A percentile compares a stretch with the other conserved stretches of the same genome.
These are phyloP conservation scores for Eutypella sp. DNA, from an alignment of 2,329 filamentous ascomycete genomes.

Conservation along the genomic window DNA sequence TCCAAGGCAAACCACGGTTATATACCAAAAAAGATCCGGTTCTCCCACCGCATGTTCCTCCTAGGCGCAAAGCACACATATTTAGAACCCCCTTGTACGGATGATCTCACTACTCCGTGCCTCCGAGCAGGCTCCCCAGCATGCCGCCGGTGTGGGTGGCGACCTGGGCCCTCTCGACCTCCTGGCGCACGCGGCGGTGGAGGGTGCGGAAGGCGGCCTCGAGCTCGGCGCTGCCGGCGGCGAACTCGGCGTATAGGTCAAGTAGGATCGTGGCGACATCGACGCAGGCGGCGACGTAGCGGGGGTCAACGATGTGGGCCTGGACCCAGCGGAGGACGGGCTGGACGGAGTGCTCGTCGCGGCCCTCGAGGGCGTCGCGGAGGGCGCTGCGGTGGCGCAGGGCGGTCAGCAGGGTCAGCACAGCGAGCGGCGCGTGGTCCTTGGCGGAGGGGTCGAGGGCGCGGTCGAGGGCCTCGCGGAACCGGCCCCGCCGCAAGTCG, in stretches of 20 bases:
- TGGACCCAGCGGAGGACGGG: constrained; percentile 81
- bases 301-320: constrained; percentile 75
- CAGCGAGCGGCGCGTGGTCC: constrained; percentile 55
- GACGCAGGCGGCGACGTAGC: constrained; percentile 73
- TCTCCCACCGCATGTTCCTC: background rate
- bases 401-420: constrained; percentile 75
- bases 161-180: constrained; percentile 78
- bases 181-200: constrained; percentile 64
- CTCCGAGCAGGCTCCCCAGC: constrained; percentile 66
- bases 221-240: constrained; percentile 68
- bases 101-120: constrained; percentile 20
- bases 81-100: background rate
- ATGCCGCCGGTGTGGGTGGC: constrained; percentile 81
- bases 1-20: background rate
- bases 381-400: constrained; percentile 85
- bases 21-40: background rate
- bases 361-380: constrained; percentile 69
- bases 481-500: constrained; percentile 73
- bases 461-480: constrained; percentile 71
- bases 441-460: constrained; percentile 55
- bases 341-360: constrained; percentile 76
- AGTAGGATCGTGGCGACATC: constrained; percentile 79
- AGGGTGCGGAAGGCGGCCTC: constrained; percentile 65
- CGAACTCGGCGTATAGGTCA: constrained; percentile 80
- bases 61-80: background rate